phyloP scores from a whole-genome alignment of 1,139 yeast genomes.

The Lodderomyces beijingensis region DNA sequence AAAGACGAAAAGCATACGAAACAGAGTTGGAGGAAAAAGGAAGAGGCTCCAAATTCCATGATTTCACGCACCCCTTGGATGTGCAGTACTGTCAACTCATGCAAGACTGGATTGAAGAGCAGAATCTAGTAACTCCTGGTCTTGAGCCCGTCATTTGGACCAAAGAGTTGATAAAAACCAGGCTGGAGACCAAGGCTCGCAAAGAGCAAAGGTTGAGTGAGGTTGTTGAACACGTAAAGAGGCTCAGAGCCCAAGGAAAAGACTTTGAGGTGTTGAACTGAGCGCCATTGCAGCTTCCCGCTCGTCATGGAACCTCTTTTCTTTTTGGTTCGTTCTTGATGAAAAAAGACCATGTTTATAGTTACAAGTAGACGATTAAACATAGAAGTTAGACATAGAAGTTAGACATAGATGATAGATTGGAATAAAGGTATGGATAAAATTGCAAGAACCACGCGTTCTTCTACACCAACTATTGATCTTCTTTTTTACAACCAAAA shows the following conservation, averaged over 20 bases:
- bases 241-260: constrained; percentile 18
- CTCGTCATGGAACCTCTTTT: too few relatives aligned
- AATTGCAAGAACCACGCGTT: too few relatives aligned
- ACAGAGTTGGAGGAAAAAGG: constrained; percentile 21
- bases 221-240: constrained; percentile 18
- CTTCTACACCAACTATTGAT: too few relatives aligned
- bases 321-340: too few relatives aligned
- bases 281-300: too few relatives aligned
- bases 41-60: constrained; percentile 23
- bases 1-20: constrained; percentile 23
- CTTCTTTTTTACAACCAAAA: too few relatives aligned
- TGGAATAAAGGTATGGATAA: too few relatives aligned
- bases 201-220: constrained; percentile 19
- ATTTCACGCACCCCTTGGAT: constrained; percentile 27
- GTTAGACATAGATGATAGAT: too few relatives aligned
- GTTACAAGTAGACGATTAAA: too few relatives aligned
- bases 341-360: too few relatives aligned
- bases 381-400: too few relatives aligned
- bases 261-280: constrained; percentile 7
- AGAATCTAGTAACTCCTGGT: constrained; percentile 17
- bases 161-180: constrained; percentile 14
- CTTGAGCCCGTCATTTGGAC: constrained; percentile 26
- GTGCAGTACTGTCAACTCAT: constrained; percentile 26
- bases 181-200: constrained; percentile 16
- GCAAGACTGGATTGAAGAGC: constrained; percentile 18